Conservation (phyloP, 2,329 filamentous ascomycete species). For the Talaromyces islandicus region DNA sequence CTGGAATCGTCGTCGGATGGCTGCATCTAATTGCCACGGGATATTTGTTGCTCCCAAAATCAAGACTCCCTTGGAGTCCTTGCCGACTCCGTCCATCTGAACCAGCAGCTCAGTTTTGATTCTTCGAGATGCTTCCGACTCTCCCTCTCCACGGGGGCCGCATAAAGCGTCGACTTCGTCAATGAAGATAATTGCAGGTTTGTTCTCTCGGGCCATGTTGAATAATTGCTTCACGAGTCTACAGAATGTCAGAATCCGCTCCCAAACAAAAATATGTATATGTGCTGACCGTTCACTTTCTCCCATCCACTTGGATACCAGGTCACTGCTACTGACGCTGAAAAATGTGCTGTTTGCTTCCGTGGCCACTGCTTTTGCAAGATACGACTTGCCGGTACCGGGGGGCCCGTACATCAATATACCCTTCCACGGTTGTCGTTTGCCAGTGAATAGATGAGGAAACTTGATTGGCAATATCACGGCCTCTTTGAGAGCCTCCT, state of each 20-base stretch:
- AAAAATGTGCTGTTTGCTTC: constrained; percentile 99
- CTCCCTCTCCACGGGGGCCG: constrained; percentile 85
- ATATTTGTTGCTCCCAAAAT: constrained; percentile 97
- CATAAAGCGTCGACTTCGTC: constrained; percentile 97
- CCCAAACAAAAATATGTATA: not conserved
- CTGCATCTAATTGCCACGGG: constrained; percentile 94
- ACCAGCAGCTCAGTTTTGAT: constrained; percentile 99
- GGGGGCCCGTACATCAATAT: constrained; percentile 94
- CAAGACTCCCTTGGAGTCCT: constrained; percentile 87
- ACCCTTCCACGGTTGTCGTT: constrained; percentile 96
- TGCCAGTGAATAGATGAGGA: constrained; percentile 90
- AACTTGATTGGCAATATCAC: constrained; percentile 98
- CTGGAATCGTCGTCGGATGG: constrained; percentile 94
- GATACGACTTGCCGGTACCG: constrained; percentile 94
- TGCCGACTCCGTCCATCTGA: constrained; percentile 98
- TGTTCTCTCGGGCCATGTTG: constrained; percentile 96
- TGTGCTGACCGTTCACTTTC: constrained; percentile 81
- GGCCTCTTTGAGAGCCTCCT: constrained; percentile 95
- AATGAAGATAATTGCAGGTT: constrained; percentile 97
- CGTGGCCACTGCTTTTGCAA: constrained; percentile 95
- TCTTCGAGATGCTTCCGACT: constrained; percentile 91
- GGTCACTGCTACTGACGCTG: constrained; percentile 92
- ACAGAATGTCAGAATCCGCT: constrained; percentile 3
- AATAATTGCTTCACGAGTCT: constrained; percentile 95
- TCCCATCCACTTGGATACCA: constrained; percentile 99